Percentiles rank a stretch among this genome's conserved stretches.
Conservation (phyloP, 345 rosid genomes). For the Corchorus capsularis region DNA sequence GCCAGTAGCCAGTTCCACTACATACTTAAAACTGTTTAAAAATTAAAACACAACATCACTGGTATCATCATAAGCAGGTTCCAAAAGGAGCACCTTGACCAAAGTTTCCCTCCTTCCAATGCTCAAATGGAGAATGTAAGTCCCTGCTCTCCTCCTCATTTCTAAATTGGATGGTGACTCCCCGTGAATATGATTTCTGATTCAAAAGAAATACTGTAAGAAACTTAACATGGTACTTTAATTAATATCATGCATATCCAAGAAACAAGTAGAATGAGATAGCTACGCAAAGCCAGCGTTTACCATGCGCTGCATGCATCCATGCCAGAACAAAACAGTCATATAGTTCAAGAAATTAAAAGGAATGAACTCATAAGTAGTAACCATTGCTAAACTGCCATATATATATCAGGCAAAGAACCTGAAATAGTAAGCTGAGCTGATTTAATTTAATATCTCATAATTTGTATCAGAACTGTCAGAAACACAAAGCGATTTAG, state of each 20-base stretch:
- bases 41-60: constrained; percentile 29
- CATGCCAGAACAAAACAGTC: not conserved
- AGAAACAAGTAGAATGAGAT: not conserved
- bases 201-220: constrained; percentile 36
- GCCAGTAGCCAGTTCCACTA: constrained; percentile 91
- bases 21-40: constrained; percentile 67
- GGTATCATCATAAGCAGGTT: constrained; percentile 38
- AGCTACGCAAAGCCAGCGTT: not conserved
- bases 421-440: not conserved
- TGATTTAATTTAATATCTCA: constrained; percentile 52
- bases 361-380: not conserved
- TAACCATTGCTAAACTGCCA: not conserved
- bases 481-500: constrained; percentile 67
- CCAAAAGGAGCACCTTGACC: constrained; percentile 60
- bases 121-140: constrained; percentile 80
- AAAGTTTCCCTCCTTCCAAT: constrained; percentile 65
- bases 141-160: constrained; percentile 73
- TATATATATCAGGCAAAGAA: not conserved
- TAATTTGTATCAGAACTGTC: constrained; percentile 42
- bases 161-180: constrained; percentile 62
- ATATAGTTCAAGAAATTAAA: not conserved
- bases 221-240: constrained; percentile 28
- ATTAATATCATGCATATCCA: constrained; percentile 12
- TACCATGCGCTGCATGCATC: not conserved
- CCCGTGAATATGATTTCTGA: constrained; percentile 72